A percentile compares a stretch with the other conserved stretches of the same genome.
Conservation (phyloP, 345 rosid genomes). For the Arabis alpina region DNA sequence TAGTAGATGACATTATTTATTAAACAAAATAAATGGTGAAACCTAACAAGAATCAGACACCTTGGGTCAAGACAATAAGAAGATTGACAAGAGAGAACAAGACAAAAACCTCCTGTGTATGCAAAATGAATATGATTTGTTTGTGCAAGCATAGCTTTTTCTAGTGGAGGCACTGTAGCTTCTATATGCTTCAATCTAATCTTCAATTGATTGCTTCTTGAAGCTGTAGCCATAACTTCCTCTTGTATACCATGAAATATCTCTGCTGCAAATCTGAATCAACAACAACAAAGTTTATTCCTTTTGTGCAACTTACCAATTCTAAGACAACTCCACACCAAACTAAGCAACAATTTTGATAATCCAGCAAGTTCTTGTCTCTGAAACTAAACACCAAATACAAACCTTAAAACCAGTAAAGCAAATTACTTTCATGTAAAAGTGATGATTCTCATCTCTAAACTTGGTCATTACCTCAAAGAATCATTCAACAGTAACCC, state of each 20-base stretch:
- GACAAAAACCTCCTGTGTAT: constrained; percentile 82
- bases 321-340: constrained; percentile 21
- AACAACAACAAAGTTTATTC: background rate
- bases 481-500: constrained; percentile 40
- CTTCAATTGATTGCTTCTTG: constrained; percentile 78
- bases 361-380: background rate
- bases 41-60: constrained; percentile 36
- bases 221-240: constrained; percentile 74
- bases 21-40: constrained; percentile 16
- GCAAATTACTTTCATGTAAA: constrained; percentile 28
- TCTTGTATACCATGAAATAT: constrained; percentile 95
- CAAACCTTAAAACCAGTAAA: constrained; percentile 4
- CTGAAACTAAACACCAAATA: background rate
- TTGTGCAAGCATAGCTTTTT: constrained; percentile 78
- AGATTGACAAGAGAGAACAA: constrained; percentile 36
- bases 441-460: constrained; percentile 30
- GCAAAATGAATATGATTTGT: constrained; percentile 92
- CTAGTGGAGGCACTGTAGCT: constrained; percentile 79
- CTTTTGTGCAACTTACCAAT: constrained; percentile 1
- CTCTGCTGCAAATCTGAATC: constrained; percentile 85
- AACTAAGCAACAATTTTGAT: background rate
- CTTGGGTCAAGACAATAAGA: constrained; percentile 31
- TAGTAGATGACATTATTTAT: constrained; percentile 12
- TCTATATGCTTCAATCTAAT: constrained; percentile 78
- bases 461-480: constrained; percentile 38